Conservation (phyloP, 2,329 filamentous ascomycete species). For the Aspergillus sclerotialis region DNA sequence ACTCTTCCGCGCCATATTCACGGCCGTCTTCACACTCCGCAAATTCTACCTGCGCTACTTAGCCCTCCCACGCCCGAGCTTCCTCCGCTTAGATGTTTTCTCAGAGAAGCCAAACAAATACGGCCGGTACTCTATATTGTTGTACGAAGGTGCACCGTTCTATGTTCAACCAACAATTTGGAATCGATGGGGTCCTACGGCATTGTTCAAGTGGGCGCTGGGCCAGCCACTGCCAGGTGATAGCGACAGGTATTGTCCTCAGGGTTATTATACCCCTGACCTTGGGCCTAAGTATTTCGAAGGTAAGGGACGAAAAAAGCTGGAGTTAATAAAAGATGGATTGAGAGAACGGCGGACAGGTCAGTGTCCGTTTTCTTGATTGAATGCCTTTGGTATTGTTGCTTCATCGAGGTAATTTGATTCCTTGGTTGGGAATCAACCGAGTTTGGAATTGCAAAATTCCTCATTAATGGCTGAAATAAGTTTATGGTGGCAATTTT, state of each 20-base stretch:
- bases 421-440: no score
- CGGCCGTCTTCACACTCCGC: constrained; percentile 44
- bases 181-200: constrained; percentile 56
- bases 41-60: constrained; percentile 52
- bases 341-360: constrained; percentile 34
- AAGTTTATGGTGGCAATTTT: no score
- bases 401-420: no score
- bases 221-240: constrained; percentile 43
- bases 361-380: constrained; percentile 41
- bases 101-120: constrained; percentile 46
- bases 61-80: constrained; percentile 49
- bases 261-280: constrained; percentile 48
- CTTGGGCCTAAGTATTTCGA: constrained; percentile 53
- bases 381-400: no score
- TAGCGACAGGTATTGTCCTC: constrained; percentile 40
- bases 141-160: constrained; percentile 57
- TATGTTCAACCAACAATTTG: constrained; percentile 54
- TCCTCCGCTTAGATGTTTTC: constrained; percentile 32
- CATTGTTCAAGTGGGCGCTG: constrained; percentile 40
- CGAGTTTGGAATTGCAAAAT: no score
- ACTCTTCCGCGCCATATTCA: constrained; percentile 31
- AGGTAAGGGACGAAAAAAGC: constrained; percentile 39
- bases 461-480: no score
- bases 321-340: constrained; percentile 31
- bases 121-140: constrained; percentile 45